These are phyloP conservation scores for Tulasnella sp. DNA, from an alignment of 768 basidiomycete species.

Conservation along the genomic window DNA sequence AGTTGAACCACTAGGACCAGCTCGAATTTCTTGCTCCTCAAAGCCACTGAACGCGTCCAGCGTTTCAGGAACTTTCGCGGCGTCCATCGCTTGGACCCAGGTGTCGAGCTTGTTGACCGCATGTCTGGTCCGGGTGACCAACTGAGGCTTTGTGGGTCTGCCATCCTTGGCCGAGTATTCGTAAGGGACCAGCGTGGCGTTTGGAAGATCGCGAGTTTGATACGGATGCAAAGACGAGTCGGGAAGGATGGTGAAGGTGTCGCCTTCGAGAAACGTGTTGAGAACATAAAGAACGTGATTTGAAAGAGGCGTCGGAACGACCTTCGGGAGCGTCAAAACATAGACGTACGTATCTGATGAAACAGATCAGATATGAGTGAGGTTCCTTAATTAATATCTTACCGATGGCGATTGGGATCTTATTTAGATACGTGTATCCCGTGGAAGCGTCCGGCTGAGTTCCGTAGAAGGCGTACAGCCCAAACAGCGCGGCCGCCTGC, in stretches of 20 bases:
- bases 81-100: conserved; percentile 28
- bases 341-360: conserved; percentile 59
- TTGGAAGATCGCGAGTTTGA: conserved; percentile 22
- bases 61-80: neutral
- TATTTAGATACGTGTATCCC: conserved; percentile 56
- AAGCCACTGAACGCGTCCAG: neutral
- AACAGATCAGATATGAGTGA: neutral
- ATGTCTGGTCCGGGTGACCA: conserved; percentile 7
- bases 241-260: conserved; percentile 65
- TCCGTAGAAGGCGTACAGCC: conserved; percentile 58
- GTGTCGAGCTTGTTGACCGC: conserved; percentile 26
- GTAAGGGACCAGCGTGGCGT: conserved; percentile 18
- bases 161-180: conserved; percentile 25
- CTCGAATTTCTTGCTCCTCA: neutral
- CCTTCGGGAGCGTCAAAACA: conserved; percentile 55
- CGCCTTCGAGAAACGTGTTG: conserved; percentile 51
- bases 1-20: neutral
- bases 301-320: conserved; percentile 53
- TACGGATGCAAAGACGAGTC: conserved; percentile 34
- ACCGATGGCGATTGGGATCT: conserved; percentile 67
- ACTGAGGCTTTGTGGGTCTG: conserved; percentile 17
- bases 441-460: conserved; percentile 65
- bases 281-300: conserved; percentile 58
- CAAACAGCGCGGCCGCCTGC: conserved; percentile 29
- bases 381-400: conserved; percentile 38